Evolutionary conservation across 345 rosid genomes (phyloP).

Genomic region (Hirschfeldia incana): DNA sequence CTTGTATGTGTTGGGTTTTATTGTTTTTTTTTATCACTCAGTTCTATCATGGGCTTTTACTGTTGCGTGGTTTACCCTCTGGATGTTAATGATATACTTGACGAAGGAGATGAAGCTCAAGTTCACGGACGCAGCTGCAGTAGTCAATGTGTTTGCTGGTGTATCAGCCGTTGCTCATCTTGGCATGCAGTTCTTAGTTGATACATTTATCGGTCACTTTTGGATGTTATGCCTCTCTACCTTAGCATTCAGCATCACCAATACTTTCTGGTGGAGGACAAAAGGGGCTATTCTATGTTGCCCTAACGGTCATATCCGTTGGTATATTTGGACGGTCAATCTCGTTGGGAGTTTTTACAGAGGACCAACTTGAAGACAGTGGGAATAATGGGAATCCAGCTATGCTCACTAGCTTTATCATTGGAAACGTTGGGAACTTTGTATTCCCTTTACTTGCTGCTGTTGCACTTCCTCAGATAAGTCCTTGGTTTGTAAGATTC

Average conservation of each 20-base stretch:
- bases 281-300: slow-evolving; percentile 19
- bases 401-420: slow-evolving; percentile 30
- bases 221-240: slow-evolving; percentile 42
- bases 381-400: slow-evolving; percentile 17
- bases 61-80: slow-evolving; percentile 36
- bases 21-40: not conserved
- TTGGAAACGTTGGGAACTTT: slow-evolving; percentile 36
- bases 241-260: slow-evolving; percentile 29
- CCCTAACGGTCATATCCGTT: slow-evolving; percentile 24
- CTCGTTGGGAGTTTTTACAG: slow-evolving; percentile 37
- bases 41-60: slow-evolving; percentile 39
- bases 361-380: slow-evolving; percentile 31
- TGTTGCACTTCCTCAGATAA: slow-evolving; percentile 35
- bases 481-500: slow-evolving; percentile 43
- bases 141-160: slow-evolving; percentile 39
- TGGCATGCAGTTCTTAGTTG: slow-evolving; percentile 35
- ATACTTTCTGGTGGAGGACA: slow-evolving; percentile 11
- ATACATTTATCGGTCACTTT: slow-evolving; percentile 36
- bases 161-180: slow-evolving; percentile 36
- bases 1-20: not conserved
- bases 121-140: slow-evolving; percentile 34
- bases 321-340: slow-evolving; percentile 38
- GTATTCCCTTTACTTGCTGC: slow-evolving; percentile 33
- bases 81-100: slow-evolving; percentile 41
- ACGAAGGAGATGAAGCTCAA: slow-evolving; percentile 34